Percentiles rank a stretch among this genome's conserved stretches.
Conservation (phyloP, 2,329 filamentous ascomycete genomes). For the Xylaria digitata region DNA sequence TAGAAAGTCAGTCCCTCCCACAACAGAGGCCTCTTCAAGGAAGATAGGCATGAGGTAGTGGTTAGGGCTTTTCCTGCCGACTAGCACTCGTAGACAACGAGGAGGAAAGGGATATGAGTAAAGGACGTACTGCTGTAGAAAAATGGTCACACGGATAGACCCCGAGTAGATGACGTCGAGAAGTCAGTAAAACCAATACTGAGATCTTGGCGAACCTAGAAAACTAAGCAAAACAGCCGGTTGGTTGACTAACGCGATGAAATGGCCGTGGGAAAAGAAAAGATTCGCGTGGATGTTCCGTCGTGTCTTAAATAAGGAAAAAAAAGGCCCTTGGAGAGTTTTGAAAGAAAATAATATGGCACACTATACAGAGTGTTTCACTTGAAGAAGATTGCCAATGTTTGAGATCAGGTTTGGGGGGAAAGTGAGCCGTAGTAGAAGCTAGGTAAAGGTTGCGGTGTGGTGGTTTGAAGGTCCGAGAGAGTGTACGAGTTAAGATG, state of each 20-base stretch:
- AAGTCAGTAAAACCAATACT: conserved; percentile 2
- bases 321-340: neutral
- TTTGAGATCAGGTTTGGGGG: neutral
- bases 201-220: neutral
- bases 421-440: neutral
- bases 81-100: neutral
- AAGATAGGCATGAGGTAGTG: too few relatives aligned
- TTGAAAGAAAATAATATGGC: conserved; percentile 9
- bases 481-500: neutral
- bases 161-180: neutral
- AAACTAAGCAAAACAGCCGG: conserved; percentile 3
- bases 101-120: neutral
- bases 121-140: conserved; percentile 18
- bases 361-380: conserved; percentile 6
- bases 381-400: conserved; percentile 16
- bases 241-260: conserved; percentile 16
- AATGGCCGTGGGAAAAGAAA: neutral
- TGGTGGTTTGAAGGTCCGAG: neutral
- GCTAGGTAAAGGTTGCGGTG: neutral
- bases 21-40: too few relatives aligned
- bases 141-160: neutral
- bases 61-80: too few relatives aligned
- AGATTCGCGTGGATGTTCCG: conserved; percentile 6
- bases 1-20: too few relatives aligned
- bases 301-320: neutral